Percentiles rank a stretch among this genome's conserved stretches.
Conservation (phyloP, 805 yeast species). For the Lipomyces yamadae region DNA sequence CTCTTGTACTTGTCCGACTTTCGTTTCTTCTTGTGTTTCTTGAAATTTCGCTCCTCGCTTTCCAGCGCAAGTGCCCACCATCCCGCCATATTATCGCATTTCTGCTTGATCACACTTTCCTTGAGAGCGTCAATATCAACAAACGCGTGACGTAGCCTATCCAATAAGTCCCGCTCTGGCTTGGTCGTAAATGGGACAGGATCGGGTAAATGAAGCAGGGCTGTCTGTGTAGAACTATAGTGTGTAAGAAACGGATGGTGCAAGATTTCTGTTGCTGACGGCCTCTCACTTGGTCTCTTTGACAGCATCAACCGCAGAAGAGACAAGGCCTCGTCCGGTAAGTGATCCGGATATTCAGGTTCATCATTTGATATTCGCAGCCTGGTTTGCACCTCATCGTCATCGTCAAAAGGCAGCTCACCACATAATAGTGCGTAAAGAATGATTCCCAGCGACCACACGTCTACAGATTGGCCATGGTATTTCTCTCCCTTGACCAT, state of each 20-base stretch:
- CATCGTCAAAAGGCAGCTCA: conserved; percentile 89
- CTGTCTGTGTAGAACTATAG: conserved; percentile 45
- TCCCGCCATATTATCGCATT: conserved; percentile 75
- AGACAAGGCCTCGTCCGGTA: conserved; percentile 56
- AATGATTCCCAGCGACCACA: conserved; percentile 92
- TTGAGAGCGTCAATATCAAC: conserved; percentile 65
- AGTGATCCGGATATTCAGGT: conserved; percentile 59
- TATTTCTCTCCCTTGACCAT: conserved; percentile 69
- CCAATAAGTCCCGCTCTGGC: conserved; percentile 65
- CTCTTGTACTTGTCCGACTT: not conserved
- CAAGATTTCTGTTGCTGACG: conserved; percentile 58
- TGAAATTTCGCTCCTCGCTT: conserved; percentile 45
- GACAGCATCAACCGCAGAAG: conserved; percentile 60
- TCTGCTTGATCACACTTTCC: conserved; percentile 59
- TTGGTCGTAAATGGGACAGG: conserved; percentile 60
- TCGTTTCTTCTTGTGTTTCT: conserved; percentile 40
- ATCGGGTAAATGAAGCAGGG: conserved; percentile 48
- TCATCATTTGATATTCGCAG: conserved; percentile 64
- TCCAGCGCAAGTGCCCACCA: conserved; percentile 73
- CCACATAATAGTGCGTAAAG: conserved; percentile 84
- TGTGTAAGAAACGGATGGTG: conserved; percentile 50
- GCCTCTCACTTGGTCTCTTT: conserved; percentile 71
- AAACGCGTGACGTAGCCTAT: conserved; percentile 63
- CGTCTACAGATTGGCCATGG: conserved; percentile 75
- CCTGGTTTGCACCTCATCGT: conserved; percentile 66